Base-by-base conservation (phyloP, 352 stramenopile genomes). In the Phytophthora aleatoria region DNA sequence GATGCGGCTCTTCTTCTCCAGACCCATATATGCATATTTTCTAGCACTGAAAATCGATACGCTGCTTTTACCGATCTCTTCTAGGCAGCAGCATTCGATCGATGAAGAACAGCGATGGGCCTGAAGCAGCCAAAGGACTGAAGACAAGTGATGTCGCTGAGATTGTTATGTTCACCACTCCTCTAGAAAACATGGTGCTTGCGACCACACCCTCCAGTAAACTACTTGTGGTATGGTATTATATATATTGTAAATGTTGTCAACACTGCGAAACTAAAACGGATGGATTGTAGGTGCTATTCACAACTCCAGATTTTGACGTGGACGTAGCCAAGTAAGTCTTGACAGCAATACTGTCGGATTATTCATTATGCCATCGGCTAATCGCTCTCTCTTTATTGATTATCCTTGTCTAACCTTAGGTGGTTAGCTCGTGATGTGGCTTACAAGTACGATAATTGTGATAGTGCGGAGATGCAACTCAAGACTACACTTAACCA, bases 391-490 rank as follows among this genome's bases (percentile, higher is more conserved):
- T 57, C 35, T 43, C 42, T 42, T 24, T 42, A 10, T 36, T 55
- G n/a, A 13, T 20, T 31, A n/a, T 10, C 20, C 48, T 38, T 28
- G 11, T 15, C 36, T 41, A 0, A 47, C 16, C 16, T 52, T 20
- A 89, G 80, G 43, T 80, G 64, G 31, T 35, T 87, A 6, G 66
- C 74, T 6, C 44, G 38, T 11, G 74, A 69, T 35, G 48, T 85
- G 35, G 81, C 81, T 0, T 73, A 61, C 57, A 74, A 85, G 48
- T 87, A 86, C 53, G 81, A 90, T 43, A 67, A 63, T 26, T 41
- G 57, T 5, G 59, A 71, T 20, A 69, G 35, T 12, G 15, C 65
- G 3, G 72, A 85, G 26, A 60, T 67, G 39, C 62, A 67, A 24
- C 66, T 75, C 20, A 66, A 60, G 42, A 48, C 57, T 6, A 28